Evolutionary conservation across 768 basidiomycete species (phyloP), one percentile per base, ranked within the genome.

Genomic region (Boletus eberwhitei): DNA sequence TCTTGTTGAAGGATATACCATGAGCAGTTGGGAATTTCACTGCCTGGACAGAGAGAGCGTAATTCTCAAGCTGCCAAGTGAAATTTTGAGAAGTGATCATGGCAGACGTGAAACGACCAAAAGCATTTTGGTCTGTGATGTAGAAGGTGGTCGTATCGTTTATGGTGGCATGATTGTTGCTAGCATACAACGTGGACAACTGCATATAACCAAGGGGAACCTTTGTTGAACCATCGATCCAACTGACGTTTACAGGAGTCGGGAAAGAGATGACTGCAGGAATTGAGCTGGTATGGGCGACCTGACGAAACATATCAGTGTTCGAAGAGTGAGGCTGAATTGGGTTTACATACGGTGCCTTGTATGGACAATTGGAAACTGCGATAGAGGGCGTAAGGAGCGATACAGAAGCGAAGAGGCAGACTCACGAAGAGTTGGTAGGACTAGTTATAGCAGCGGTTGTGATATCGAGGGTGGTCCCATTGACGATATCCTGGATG

Each of bases 71-170:
- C 51, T 76, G 75, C 87, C 88, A 90, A 1, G 82, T 87, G 61
- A 90, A 89, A 53, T 77, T 82, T 43, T 73, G 72, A 43, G 80
- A 77, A 0, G 85, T 89, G 64, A 90, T 88, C 77, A 90, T 75
- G 32, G 75, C 70, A 39, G 71, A 71, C 2, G 86, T 78, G 68
- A 89, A 89, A 21, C 73, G 74, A 53, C 80, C 81, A 60, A 90
- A 89, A 12, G 81, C 81, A 31, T 65, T 67, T 62, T 79, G 69
- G 60, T 89, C 75, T 2, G 67, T 66, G 62, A 89, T 86, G 19
- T 67, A 70, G 68, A 89, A 88, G 1, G 69, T 71, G 0, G 79
- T 81, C 8, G 75, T 80, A 61, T 86, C 81, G 66, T 88, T 80
- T 64, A 89, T 77, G 4, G 70, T 73, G 1, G 86, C 88, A 50